Conservation (phyloP, 352 stramenopile genomes). For the Vaucheria bursata region DNA sequence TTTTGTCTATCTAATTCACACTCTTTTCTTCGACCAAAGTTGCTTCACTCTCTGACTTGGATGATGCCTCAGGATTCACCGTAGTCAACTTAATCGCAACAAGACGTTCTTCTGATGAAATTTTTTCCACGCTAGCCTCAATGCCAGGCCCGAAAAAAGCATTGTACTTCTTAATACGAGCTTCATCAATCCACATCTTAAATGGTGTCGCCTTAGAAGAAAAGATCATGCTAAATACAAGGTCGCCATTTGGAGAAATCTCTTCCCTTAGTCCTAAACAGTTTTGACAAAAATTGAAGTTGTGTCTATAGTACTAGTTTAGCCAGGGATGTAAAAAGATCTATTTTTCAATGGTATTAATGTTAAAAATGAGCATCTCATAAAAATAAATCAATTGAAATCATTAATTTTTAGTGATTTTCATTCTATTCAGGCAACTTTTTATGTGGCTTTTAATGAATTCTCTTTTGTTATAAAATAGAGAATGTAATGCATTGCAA, state of each 20-base stretch:
- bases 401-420: no score
- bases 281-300: no score
- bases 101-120: constrained; percentile 62
- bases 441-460: no score
- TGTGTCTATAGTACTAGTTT: no score
- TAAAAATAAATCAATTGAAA: no score
- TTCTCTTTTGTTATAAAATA: no score
- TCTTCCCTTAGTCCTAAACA: no score
- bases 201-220: constrained; percentile 65
- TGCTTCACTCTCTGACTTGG: neutral
- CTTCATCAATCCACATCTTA: constrained; percentile 69
- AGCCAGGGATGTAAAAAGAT: no score
- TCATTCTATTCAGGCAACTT: no score
- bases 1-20: neutral
- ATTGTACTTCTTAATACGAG: constrained; percentile 64
- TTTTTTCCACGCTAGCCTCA: constrained; percentile 51
- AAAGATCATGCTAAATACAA: constrained; percentile 66
- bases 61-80: constrained; percentile 23
- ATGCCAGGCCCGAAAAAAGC: constrained; percentile 69
- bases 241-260: constrained; percentile 47
- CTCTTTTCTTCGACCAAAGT: neutral
- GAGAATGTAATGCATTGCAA: no score
- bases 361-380: no score
- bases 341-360: no score
- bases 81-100: constrained; percentile 65